Evolutionary conservation across 2,329 filamentous ascomycete species (phyloP), one percentile per base, ranked within the genome.

Genomic region (Calonectria crousiana): DNA sequence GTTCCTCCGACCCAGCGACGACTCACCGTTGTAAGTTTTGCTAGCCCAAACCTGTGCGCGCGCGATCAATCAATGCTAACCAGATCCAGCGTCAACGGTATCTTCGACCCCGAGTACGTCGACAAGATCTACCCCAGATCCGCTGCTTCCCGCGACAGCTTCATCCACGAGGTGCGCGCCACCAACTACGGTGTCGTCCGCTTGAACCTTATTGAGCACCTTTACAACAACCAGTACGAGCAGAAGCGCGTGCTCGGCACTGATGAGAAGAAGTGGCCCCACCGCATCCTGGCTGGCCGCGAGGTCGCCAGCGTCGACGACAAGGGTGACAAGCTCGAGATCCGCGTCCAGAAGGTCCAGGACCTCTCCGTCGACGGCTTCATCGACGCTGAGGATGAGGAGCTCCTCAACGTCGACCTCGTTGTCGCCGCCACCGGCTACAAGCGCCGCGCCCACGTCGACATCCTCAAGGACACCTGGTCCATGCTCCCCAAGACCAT

Each of bases 171-270:
- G 67, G 95, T 97, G 78, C 93, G 94, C 74, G 92, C 92, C 36
- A 98, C 96, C 74, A 98, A 98, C 87, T 98, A 98, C 84, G 94
- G 95, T 67, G 96, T 98, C 6, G 96, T 99, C 4, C 93, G 96
- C 10, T 90, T 98, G n/a, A 92, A 95, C 78, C 90, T 98, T 66
- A 94, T 98, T 72, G 96, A 98, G 84, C 91, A 93, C 72, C 91
- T 98, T 36, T 98, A 97, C 85, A 92, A 96, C 84, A 91, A 91
- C 71, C 92, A 98, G 86, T 98, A 98, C 85, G 90, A 95, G 71
- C 96, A 98, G 85, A 92, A 93, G 65, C 90, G 98, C 68, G 88
- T 90, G 60, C 88, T 95, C 38, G 90, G 91, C 71, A 86, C 89
- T 23, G 92, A 96, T 74, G 92, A 95, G 84, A 88, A 86, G 34